Evolutionary conservation across 352 stramenopile species (phyloP).

Genomic region (Phytopythium boreale): DNA sequence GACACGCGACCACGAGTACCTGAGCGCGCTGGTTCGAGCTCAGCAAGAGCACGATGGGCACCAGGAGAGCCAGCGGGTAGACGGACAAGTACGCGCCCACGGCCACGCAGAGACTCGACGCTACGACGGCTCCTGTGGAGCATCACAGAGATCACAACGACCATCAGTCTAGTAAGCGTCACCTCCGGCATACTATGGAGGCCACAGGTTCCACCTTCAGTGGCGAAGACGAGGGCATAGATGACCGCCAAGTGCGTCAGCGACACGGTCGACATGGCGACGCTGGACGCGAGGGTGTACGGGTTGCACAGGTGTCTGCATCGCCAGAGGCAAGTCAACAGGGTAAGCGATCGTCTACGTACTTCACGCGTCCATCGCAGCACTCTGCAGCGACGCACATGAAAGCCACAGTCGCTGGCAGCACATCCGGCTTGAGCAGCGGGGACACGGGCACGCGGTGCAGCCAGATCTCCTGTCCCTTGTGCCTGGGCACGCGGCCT

Average conservation of each 20-base stretch:
- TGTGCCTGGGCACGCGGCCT: constrained; percentile 27
- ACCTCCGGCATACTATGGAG: neutral
- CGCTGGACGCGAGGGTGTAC: constrained; percentile 62
- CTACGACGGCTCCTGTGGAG: constrained; percentile 31
- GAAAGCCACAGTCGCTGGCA: constrained; percentile 46
- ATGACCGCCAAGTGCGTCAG: constrained; percentile 64
- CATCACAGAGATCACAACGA: constrained; percentile 1
- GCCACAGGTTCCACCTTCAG: constrained; percentile 36
- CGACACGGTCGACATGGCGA: constrained; percentile 68
- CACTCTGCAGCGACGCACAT: constrained; percentile 30
- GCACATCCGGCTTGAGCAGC: constrained; percentile 40
- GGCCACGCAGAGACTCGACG: constrained; percentile 50
- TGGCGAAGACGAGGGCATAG: constrained; percentile 68
- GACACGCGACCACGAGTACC: constrained; percentile 7
- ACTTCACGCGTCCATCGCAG: neutral
- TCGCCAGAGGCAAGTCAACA: neutral
- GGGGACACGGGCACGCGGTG: constrained; percentile 68
- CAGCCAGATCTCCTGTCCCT: constrained; percentile 65
- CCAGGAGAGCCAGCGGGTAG: constrained; percentile 63
- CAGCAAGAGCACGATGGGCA: constrained; percentile 54
- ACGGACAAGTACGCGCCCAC: constrained; percentile 68
- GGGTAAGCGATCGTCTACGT: neutral
- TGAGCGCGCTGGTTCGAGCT: constrained; percentile 18
- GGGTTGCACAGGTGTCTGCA: constrained; percentile 71
- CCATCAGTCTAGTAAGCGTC: neutral